These are phyloP conservation scores for Kazachstania sp. DNA, from an alignment of 1,139 yeast species.

Conservation along the genomic window DNA sequence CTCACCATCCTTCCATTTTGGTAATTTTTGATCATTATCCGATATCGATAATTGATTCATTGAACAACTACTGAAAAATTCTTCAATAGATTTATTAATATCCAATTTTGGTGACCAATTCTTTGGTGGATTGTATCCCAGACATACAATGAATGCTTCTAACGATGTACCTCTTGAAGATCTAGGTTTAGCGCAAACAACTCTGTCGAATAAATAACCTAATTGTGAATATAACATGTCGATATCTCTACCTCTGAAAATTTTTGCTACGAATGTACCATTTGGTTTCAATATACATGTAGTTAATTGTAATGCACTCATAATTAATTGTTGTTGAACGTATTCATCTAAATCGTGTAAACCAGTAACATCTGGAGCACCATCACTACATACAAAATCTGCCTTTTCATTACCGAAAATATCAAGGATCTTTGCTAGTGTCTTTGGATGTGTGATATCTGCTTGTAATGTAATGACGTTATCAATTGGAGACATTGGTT, in stretches of 20 bases:
- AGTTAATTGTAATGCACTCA: slow-evolving; percentile 88
- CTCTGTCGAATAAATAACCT: slow-evolving; percentile 89
- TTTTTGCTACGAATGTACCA: slow-evolving; percentile 95
- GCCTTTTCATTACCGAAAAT: too few relatives aligned
- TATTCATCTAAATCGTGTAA: slow-evolving; percentile 99
- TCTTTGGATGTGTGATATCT: slow-evolving; percentile 94
- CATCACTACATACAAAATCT: slow-evolving; percentile 95
- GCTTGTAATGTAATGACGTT: slow-evolving; percentile 91
- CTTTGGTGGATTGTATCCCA: slow-evolving; percentile 92
- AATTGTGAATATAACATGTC: slow-evolving; percentile 96
- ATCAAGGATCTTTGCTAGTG: too few relatives aligned
- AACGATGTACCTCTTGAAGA: slow-evolving; percentile 98
- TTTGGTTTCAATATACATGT: slow-evolving; percentile 89
- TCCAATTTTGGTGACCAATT: slow-evolving; percentile 72
- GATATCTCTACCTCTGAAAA: slow-evolving; percentile 95
- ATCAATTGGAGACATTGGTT: slow-evolving; percentile 90
- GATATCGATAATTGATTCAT: slow-evolving; percentile 45
- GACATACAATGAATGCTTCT: slow-evolving; percentile 94
- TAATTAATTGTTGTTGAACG: slow-evolving; percentile 90
- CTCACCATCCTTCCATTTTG: slow-evolving; percentile 45
- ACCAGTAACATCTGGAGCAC: slow-evolving; percentile 99
- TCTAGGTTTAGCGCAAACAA: slow-evolving; percentile 98
- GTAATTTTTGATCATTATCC: slow-evolving; percentile 30
- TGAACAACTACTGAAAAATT: slow-evolving; percentile 60
- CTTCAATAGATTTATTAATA: slow-evolving; percentile 60